Evolutionary conservation across 257 asterid species (phyloP).

Genomic region (Nicotiana paniculata): DNA sequence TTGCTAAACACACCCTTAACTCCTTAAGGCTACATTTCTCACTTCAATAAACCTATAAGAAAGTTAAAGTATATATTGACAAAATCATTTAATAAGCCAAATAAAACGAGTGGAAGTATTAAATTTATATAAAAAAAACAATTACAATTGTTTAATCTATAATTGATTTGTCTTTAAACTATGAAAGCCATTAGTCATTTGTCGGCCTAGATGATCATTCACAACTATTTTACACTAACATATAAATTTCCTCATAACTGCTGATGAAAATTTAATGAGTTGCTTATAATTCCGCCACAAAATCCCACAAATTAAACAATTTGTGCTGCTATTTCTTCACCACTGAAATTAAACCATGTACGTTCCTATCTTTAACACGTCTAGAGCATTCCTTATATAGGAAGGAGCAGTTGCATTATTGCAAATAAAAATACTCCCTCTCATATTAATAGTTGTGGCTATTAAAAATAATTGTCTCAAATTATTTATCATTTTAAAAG

Average conservation of each 20-base stretch:
- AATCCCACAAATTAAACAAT: conserved; percentile 1
- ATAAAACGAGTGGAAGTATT: background rate
- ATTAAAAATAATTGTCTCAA: too few relatives aligned
- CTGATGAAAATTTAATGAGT: background rate
- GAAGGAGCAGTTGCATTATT: background rate
- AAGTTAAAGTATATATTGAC: too few relatives aligned
- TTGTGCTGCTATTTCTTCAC: background rate
- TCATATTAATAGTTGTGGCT: too few relatives aligned
- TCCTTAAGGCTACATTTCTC: too few relatives aligned
- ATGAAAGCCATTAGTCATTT: background rate
- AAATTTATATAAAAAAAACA: too few relatives aligned
- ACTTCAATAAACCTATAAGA: background rate
- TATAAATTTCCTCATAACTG: background rate
- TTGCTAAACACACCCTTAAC: too few relatives aligned
- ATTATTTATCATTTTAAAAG: too few relatives aligned
- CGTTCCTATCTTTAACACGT: background rate
- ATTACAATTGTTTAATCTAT: background rate
- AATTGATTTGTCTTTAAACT: background rate
- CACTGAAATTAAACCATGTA: background rate
- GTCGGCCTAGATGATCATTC: background rate
- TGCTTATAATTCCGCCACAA: background rate
- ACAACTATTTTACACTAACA: background rate
- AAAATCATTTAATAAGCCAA: too few relatives aligned
- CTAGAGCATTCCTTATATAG: background rate
- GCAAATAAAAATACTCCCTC: background rate